These are phyloP conservation scores for Colletotrichum paranaense DNA, from an alignment of 2,329 filamentous ascomycete species.

Conservation along the genomic window DNA sequence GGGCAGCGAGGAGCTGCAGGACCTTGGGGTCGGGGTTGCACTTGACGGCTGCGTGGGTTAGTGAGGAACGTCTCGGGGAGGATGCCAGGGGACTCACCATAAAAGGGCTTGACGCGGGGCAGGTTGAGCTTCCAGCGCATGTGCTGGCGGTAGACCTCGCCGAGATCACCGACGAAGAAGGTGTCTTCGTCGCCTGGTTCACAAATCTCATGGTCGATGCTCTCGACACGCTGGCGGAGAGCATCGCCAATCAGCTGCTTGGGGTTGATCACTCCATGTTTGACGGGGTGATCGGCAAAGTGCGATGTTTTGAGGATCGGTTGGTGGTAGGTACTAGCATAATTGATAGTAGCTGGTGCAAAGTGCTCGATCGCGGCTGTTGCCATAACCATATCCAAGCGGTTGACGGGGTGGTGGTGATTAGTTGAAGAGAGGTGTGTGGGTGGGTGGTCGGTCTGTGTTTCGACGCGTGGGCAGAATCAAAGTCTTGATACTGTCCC, in stretches of 20 bases:
- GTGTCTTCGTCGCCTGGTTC: constrained; percentile 95
- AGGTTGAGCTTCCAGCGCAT: constrained; percentile 97
- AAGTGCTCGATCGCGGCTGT: constrained; percentile 67
- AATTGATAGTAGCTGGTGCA: constrained; percentile 60
- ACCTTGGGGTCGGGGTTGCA: constrained; percentile 96
- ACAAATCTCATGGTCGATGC: constrained; percentile 88
- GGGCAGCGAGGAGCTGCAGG: constrained; percentile 84
- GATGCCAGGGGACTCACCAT: constrained; percentile 70
- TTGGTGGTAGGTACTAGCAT: constrained; percentile 53
- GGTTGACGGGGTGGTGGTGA: constrained; percentile 38
- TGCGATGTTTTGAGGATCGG: constrained; percentile 59
- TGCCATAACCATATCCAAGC: constrained; percentile 73
- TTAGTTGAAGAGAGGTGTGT: constrained; percentile 27
- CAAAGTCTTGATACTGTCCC: constrained; percentile 5
- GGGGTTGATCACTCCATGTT: constrained; percentile 59
- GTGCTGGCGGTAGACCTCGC: constrained; percentile 98
- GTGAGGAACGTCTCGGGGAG: background rate
- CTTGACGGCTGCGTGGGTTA: constrained; percentile 79
- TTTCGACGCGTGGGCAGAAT: constrained; percentile 34
- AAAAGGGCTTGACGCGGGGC: constrained; percentile 93
- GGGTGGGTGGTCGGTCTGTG: constrained; percentile 21
- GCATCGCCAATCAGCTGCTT: constrained; percentile 89
- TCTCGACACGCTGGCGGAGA: constrained; percentile 85
- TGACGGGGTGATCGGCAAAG: constrained; percentile 51
- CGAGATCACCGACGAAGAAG: constrained; percentile 98